Evolutionary conservation across 2,329 filamentous ascomycete species (phyloP).

Genomic region (Cadophora malorum): DNA sequence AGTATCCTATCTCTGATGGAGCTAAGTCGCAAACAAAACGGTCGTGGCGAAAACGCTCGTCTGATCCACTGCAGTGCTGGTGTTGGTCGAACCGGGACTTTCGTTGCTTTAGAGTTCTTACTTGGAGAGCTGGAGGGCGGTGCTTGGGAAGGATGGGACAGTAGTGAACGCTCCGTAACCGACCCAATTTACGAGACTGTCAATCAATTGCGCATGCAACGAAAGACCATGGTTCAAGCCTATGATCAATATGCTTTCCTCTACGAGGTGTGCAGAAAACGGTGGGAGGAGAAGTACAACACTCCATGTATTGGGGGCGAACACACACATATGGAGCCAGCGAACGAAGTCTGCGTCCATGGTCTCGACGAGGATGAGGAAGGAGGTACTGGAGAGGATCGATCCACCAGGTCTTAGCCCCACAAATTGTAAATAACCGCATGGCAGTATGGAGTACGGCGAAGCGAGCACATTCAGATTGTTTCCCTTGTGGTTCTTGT

Average conservation of each 20-base stretch:
- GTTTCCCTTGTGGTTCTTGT: slow-evolving; percentile 17
- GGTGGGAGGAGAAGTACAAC: slow-evolving; percentile 70
- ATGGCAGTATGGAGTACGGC: slow-evolving; percentile 27
- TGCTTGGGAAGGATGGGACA: slow-evolving; percentile 49
- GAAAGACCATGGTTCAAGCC: slow-evolving; percentile 94
- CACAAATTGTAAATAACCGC: slow-evolving; percentile 3
- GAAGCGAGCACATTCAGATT: slow-evolving; percentile 12
- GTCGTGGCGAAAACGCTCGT: slow-evolving; percentile 69
- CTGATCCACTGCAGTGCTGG: slow-evolving; percentile 90
- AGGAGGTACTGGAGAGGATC: not conserved
- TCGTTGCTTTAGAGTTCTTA: slow-evolving; percentile 94
- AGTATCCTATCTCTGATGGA: slow-evolving; percentile 74
- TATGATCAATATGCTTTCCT: slow-evolving; percentile 85
- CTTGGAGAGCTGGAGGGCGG: slow-evolving; percentile 81
- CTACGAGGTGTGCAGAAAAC: slow-evolving; percentile 81
- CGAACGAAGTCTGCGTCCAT: slow-evolving; percentile 27
- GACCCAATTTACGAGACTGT: slow-evolving; percentile 84
- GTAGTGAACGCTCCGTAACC: slow-evolving; percentile 47
- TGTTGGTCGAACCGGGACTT: slow-evolving; percentile 92
- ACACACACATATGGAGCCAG: slow-evolving; percentile 32
- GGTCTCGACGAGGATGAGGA: slow-evolving; percentile 22
- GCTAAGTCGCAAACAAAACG: slow-evolving; percentile 66
- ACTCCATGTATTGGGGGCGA: slow-evolving; percentile 39
- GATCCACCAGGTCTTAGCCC: not conserved
- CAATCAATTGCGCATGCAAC: slow-evolving; percentile 80